Evolutionary conservation across 1,284 basidiomycete genomes (phyloP), one percentile per base, ranked within the genome.

Genomic region (Cutaneotrichosporon spelunceum): DNA sequence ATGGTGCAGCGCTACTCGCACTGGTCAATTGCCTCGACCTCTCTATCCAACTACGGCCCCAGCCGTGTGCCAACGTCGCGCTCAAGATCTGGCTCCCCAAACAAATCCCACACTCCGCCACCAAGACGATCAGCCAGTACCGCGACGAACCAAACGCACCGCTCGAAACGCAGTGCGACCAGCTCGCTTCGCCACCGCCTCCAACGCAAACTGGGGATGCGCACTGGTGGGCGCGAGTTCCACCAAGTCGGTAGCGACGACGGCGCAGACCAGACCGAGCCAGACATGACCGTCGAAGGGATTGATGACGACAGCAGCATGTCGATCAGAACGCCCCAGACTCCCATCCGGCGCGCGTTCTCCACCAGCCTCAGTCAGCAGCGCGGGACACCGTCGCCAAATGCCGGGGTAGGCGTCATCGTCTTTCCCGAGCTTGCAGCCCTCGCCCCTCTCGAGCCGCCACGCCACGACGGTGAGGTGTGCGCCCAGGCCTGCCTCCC

Each of bases 391-490:
- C 57, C 53, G 2, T 16, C 26, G 16, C 60, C 50, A n/a, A 56
- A 59, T 7, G 56, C 53, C 5, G 62, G 62, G 6, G 45, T 58
- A 13, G 63, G 63, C n/a, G 52, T 69, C 39, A 67, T 65, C 26
- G 67, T 69, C 50, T 69, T 69, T 47, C 66, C 68, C 42, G 66
- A 69, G 54, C 56, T 67, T 10, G 61, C 63, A 0, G 54, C 59
- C 0, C 56, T 57, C 49, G 61, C 66, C 2, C 45, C 65, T 4
- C 29, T 58, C 36, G 57, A 57, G 33, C 55, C 58, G 6, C 53
- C 61, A 13, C 26, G 33, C 13, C 60, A 50, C 53, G 56, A 66
- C 23, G 65, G 65, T 42, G 65, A 66, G 23, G 49, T 66, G 26
- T 63, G 61, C 47, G 59, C 61, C 9, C 65, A 66, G 62, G 54